phyloP scores from a whole-genome alignment of 208 protist genomes.

The Novymonas esmeraldas region DNA sequence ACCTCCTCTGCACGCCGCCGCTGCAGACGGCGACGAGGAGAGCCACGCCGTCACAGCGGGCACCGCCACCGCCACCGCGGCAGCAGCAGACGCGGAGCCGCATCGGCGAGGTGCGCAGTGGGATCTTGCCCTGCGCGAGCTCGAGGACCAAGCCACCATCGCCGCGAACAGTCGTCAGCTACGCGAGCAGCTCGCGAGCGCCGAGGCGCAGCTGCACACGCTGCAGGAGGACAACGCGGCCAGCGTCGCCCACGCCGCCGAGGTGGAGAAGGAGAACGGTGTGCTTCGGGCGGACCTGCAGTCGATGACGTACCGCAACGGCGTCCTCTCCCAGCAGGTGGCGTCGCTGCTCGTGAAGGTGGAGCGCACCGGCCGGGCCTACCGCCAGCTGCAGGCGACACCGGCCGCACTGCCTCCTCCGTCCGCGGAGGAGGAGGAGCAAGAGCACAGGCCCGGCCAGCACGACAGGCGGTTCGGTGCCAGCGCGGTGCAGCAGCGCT shows the following conservation, averaged over 20 bases:
- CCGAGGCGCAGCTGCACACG: constrained; percentile 15
- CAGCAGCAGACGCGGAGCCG: neutral
- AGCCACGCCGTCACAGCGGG: neutral
- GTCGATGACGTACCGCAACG: constrained; percentile 68
- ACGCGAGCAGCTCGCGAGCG: constrained; percentile 26
- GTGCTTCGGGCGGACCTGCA: constrained; percentile 56
- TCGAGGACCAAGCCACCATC: constrained; percentile 34
- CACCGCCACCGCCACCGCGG: neutral
- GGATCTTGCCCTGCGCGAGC: constrained; percentile 24
- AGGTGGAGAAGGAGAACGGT: constrained; percentile 44
- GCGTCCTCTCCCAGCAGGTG: constrained; percentile 75
- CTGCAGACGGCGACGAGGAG: neutral
- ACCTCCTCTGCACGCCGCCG: constrained; percentile 2
- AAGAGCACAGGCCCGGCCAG: too few species aligned
- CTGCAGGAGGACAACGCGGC: constrained; percentile 12
- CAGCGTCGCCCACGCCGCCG: constrained; percentile 31
- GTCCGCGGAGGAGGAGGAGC: too few species aligned
- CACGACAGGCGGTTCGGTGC: too few species aligned
- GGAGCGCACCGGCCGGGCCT: constrained; percentile 20
- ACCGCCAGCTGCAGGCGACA: constrained; percentile 17
- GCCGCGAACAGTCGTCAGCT: constrained; percentile 24
- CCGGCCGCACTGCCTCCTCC: neutral
- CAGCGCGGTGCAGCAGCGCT: too few species aligned
- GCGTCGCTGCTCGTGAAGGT: constrained; percentile 64
- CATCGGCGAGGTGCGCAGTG: constrained; percentile 28